Conservation (phyloP, 495 filamentous ascomycete species). For the Daldinia grandis region DNA sequence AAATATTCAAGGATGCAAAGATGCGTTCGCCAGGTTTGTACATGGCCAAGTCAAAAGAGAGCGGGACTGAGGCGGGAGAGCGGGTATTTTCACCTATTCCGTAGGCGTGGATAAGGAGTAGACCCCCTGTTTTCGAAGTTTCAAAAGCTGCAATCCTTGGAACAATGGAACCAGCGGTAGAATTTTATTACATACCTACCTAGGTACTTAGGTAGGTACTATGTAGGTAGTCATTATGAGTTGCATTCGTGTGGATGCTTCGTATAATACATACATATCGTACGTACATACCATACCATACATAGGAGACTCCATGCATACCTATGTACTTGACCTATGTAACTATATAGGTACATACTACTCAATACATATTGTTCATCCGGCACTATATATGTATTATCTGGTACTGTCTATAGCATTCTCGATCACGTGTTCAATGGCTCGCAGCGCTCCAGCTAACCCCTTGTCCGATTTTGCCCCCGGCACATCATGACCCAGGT, state of each 20-base stretch:
- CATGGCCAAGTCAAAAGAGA: neutral
- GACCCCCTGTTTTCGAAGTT: conserved; percentile 3
- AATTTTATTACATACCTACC: conserved; percentile 7
- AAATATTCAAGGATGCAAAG: neutral
- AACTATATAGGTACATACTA: too few relatives aligned
- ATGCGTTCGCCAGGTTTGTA: too few relatives aligned
- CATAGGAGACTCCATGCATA: neutral
- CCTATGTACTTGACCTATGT: too few relatives aligned
- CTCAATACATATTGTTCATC: neutral
- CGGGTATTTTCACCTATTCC: neutral
- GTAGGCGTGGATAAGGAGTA: neutral
- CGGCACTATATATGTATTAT: neutral
- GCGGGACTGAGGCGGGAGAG: neutral
- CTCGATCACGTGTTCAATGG: conserved; percentile 31
- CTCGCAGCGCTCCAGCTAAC: conserved; percentile 25
- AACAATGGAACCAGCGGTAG: conserved; percentile 16
- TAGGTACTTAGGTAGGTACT: too few relatives aligned
- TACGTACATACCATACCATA: neutral
- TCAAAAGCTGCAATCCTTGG: conserved; percentile 10
- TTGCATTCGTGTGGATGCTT: neutral
- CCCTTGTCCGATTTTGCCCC: conserved; percentile 34
- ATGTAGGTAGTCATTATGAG: neutral
- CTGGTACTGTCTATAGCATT: conserved; percentile 14
- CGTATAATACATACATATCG: neutral
- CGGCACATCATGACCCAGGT: conserved; percentile 32